Conservation (phyloP, 805 yeast genomes). For the Candida fluviatilis region DNA sequence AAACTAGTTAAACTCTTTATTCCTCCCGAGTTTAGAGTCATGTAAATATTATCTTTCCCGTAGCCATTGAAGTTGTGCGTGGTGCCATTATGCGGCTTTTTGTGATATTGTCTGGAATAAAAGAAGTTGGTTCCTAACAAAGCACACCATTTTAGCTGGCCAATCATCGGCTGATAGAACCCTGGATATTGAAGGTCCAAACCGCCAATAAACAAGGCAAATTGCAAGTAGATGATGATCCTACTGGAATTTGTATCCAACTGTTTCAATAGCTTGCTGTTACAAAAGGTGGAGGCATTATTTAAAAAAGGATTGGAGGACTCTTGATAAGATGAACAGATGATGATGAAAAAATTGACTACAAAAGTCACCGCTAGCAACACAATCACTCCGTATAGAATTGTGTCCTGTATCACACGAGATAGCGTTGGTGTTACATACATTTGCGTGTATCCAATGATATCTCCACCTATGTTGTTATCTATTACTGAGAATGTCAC, state of each 20-base stretch:
- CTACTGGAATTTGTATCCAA: slow-evolving; percentile 51
- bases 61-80: slow-evolving; percentile 6
- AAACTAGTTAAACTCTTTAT: slow-evolving; percentile 34
- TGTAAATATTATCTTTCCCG: slow-evolving; percentile 35
- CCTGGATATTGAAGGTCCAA: slow-evolving; percentile 58
- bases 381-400: slow-evolving; percentile 35
- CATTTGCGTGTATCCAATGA: slow-evolving; percentile 46
- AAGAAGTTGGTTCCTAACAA: slow-evolving; percentile 34
- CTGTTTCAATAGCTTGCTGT: slow-evolving; percentile 50
- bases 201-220: slow-evolving; percentile 53
- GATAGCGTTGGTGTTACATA: slow-evolving; percentile 46
- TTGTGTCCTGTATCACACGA: slow-evolving; percentile 24
- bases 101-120: neutral
- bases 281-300: slow-evolving; percentile 56
- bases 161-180: slow-evolving; percentile 52
- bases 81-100: neutral
- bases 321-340: slow-evolving; percentile 56
- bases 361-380: slow-evolving; percentile 39
- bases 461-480: slow-evolving; percentile 28
- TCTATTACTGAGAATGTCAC: slow-evolving; percentile 39
- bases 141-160: slow-evolving; percentile 52
- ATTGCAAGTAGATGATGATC: slow-evolving; percentile 52
- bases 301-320: slow-evolving; percentile 48
- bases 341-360: slow-evolving; percentile 38
- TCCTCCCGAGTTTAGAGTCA: slow-evolving; percentile 39